Evolutionary conservation across 1,139 yeast genomes (phyloP), one percentile per base, ranked within the genome.

Genomic region (Yamadazyma atmosphaerica): DNA sequence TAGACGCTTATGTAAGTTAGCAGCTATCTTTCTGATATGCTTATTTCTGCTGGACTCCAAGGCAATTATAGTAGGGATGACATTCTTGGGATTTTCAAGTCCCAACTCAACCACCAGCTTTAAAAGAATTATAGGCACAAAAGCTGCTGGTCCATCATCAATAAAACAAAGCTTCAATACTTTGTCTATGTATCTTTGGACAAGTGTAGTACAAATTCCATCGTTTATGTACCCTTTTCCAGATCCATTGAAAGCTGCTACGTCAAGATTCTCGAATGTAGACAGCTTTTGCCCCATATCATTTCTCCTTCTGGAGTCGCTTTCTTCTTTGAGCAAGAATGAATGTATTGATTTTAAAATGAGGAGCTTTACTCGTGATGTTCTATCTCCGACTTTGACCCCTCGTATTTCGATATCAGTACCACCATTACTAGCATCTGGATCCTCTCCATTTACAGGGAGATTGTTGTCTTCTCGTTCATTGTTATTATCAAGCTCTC

Each of bases 161-260:
- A 61, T 55, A 3, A 75, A 53, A 43, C 88, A 78, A 19, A 81
- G 56, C 3, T 61, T 58, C 24, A 83, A 59, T 4, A 83, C 68
- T 5, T 60, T 56, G 2, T 58, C 58, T 37, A 83, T 58, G 50
- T 80, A 86, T 35, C 87, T 63, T 42, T 86, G 88, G 14, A 80
- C 83, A 10, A 87, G 52, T 0, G 86, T 81, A 0, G 90, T 77
- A 53, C 92, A 83, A 0, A 86, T 78, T 12, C 88, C 85, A 53
- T 86, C 94, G 47, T 70, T 75, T 24, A 74, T 70, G 45, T 72
- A 71, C 0, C 65, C 52, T 39, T 61, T 63, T 2, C 69, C 54
- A 6, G 68, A 63, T 0, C 86, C 86, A 50, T 77, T 80, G 47
- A 81, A 77, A 1, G 72, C 76, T 3, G 66, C 71, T n/a, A 71